phyloP scores from a whole-genome alignment of 1,284 basidiomycete genomes.

The Pyrrhoderma noxium region DNA sequence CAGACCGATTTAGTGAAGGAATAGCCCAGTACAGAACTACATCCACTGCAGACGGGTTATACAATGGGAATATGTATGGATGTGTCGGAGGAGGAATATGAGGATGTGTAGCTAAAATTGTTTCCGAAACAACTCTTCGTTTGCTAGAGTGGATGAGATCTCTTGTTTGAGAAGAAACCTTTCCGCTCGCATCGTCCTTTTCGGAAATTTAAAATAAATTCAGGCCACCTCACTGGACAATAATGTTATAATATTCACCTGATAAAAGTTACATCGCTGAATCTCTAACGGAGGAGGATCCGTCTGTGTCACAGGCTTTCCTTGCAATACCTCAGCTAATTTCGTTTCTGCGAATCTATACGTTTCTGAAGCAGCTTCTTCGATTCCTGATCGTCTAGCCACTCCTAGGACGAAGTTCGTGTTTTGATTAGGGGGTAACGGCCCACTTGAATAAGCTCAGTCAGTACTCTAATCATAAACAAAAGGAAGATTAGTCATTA shows the following conservation, averaged over 20 bases:
- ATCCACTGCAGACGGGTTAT: conserved; percentile 67
- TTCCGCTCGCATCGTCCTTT: conserved; percentile 20
- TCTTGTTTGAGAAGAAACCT: conserved; percentile 29
- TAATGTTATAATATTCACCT: conserved; percentile 30
- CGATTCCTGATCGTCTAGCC: conserved; percentile 32
- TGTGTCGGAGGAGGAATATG: conserved; percentile 51
- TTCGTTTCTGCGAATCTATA: conserved; percentile 44
- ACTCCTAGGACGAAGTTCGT: conserved; percentile 35
- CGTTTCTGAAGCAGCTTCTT: conserved; percentile 33
- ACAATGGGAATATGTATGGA: conserved; percentile 67
- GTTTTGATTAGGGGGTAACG: conserved; percentile 44
- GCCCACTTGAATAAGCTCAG: conserved; percentile 35
- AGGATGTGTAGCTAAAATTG: conserved; percentile 42
- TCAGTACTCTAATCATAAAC: background rate
- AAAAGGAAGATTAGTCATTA: background rate
- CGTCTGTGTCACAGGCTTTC: conserved; percentile 33
- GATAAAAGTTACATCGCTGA: conserved; percentile 39
- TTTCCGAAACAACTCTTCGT: conserved; percentile 35
- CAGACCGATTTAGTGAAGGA: conserved; percentile 47
- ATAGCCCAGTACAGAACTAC: conserved; percentile 70
- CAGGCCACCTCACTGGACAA: conserved; percentile 6
- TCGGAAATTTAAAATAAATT: conserved; percentile 16
- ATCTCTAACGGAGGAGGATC: conserved; percentile 52
- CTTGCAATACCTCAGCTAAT: conserved; percentile 48
- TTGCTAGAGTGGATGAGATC: conserved; percentile 46